These are phyloP conservation scores for Citrus mangshanensis DNA, from an alignment of 345 rosid genomes.

Conservation along the genomic window DNA sequence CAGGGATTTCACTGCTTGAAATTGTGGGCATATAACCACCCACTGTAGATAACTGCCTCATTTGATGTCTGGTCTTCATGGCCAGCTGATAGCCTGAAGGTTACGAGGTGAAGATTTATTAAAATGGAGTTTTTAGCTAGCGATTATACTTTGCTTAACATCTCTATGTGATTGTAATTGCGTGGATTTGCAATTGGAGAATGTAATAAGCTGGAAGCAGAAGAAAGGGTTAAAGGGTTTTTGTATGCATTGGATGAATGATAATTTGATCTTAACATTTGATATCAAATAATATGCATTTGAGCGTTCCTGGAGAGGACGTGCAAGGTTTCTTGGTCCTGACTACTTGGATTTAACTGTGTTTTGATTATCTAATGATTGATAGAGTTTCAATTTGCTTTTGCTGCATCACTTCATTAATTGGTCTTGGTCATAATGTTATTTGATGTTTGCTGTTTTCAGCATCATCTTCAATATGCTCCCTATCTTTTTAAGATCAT, in stretches of 20 bases:
- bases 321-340: neutral
- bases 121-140: neutral
- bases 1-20: neutral
- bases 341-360: neutral
- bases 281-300: neutral
- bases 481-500: neutral
- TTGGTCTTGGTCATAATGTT: neutral
- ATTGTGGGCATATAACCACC: neutral
- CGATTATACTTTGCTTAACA: neutral
- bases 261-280: neutral
- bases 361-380: neutral
- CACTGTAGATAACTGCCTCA: neutral
- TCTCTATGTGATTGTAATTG: neutral
- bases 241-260: neutral
- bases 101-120: neutral
- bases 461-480: neutral
- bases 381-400: neutral
- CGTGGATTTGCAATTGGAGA: neutral
- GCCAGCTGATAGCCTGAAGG: neutral
- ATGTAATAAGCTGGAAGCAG: neutral
- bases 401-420: neutral
- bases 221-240: neutral
- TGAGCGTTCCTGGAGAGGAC: neutral
- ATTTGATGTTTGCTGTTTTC: neutral
- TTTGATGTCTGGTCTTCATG: neutral